Evolutionary conservation across 306 rosid species (phyloP).

Genomic region (Corylus heterophylla): DNA sequence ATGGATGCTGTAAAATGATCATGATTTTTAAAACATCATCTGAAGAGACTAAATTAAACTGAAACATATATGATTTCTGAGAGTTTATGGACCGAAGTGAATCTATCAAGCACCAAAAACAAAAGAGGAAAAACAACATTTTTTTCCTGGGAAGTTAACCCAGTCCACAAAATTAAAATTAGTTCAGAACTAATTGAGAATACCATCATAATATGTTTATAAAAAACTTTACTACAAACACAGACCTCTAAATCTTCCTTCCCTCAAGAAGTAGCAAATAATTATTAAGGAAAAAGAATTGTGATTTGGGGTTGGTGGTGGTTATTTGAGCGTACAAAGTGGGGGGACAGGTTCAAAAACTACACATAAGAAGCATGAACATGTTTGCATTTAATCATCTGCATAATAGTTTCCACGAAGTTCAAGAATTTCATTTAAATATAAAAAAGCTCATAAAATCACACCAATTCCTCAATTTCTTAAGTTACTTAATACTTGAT

Average conservation of each 20-base stretch:
- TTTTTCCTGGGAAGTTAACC: neutral
- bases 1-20: conserved; percentile 53
- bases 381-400: neutral
- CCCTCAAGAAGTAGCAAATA: neutral
- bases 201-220: neutral
- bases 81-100: neutral
- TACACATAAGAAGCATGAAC: neutral
- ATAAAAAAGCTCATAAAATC: too few relatives aligned
- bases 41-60: neutral
- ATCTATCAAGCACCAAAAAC: neutral
- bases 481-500: too few relatives aligned
- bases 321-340: neutral
- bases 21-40: neutral
- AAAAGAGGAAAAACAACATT: neutral
- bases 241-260: neutral
- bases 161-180: too few relatives aligned
- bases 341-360: neutral
- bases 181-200: neutral
- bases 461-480: too few relatives aligned
- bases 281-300: neutral
- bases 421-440: too few relatives aligned
- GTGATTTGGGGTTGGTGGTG: too few relatives aligned
- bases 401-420: too few relatives aligned
- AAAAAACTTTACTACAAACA: neutral
- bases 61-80: neutral